Conservation (phyloP, 1,284 basidiomycete genomes). For the Sporisorium sorghi region DNA sequence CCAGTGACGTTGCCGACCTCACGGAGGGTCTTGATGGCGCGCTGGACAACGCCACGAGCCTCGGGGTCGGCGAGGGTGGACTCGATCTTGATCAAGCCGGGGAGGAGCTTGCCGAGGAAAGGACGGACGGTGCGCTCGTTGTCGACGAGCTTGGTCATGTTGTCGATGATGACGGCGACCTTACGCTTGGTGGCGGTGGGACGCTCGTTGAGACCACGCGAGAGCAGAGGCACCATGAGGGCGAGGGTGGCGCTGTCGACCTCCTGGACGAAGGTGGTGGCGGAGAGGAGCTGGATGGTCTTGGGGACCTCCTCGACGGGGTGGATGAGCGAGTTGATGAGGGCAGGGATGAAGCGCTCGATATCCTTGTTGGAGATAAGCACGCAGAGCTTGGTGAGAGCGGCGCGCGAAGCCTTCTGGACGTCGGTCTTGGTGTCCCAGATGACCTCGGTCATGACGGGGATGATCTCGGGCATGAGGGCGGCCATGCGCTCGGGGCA, state of each 20-base stretch:
- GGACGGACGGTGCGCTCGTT: constrained; percentile 69
- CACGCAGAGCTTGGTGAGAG: constrained; percentile 80
- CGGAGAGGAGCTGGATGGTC: constrained; percentile 94
- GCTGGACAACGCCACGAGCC: constrained; percentile 67
- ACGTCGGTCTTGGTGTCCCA: constrained; percentile 99
- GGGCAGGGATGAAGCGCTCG: constrained; percentile 80
- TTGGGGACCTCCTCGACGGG: constrained; percentile 99
- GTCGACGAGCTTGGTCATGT: constrained; percentile 70
- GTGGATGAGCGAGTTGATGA: constrained; percentile 97
- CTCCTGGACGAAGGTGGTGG: constrained; percentile 99
- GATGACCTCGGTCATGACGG: constrained; percentile 93
- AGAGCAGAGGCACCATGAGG: constrained; percentile 96
- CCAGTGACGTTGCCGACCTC: constrained; percentile 66
- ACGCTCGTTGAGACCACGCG: constrained; percentile 81
- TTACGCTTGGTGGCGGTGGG: constrained; percentile 69
- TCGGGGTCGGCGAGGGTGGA: constrained; percentile 68
- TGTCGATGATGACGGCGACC: constrained; percentile 70
- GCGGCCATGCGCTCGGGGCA: constrained; percentile 87
- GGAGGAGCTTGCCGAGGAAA: constrained; percentile 69
- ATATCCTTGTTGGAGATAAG: constrained; percentile 98
- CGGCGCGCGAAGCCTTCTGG: constrained; percentile 96
- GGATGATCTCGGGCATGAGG: constrained; percentile 95
- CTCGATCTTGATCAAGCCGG: constrained; percentile 70
- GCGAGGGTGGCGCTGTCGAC: constrained; percentile 99
- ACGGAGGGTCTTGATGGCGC: constrained; percentile 68